Conservation (phyloP, 441 rosid species). For the Jatropha podagrica region DNA sequence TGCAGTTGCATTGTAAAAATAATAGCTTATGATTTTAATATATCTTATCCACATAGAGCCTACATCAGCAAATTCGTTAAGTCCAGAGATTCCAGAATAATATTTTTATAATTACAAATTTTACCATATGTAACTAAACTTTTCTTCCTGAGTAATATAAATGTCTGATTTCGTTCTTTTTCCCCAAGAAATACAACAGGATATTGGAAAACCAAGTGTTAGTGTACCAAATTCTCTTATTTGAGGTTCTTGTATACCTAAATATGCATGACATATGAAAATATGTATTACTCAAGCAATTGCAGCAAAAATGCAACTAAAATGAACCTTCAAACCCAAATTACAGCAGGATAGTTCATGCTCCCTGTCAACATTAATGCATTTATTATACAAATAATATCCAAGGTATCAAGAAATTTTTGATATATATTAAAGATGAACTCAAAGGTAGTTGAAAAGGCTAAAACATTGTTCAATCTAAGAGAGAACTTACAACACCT, state of each 20-base stretch:
- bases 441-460: neutral
- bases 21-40: neutral
- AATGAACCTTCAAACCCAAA: neutral
- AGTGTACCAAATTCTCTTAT: neutral
- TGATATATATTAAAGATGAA: neutral
- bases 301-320: neutral
- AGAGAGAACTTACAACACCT: slow-evolving; percentile 73
- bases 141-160: neutral
- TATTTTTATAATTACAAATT: too few relatives aligned
- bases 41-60: neutral
- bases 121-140: too few relatives aligned
- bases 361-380: neutral
- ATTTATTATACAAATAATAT: neutral
- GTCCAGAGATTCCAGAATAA: neutral
- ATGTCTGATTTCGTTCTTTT: neutral
- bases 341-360: neutral
- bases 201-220: neutral
- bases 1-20: neutral
- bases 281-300: neutral
- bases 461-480: neutral
- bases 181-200: neutral
- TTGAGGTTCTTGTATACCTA: neutral
- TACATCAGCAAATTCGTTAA: neutral
- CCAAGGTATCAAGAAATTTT: neutral
- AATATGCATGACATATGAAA: neutral